Evolutionary conservation across 768 basidiomycete species (phyloP).

Genomic region (Rhodotorula sphaerocarpa): DNA sequence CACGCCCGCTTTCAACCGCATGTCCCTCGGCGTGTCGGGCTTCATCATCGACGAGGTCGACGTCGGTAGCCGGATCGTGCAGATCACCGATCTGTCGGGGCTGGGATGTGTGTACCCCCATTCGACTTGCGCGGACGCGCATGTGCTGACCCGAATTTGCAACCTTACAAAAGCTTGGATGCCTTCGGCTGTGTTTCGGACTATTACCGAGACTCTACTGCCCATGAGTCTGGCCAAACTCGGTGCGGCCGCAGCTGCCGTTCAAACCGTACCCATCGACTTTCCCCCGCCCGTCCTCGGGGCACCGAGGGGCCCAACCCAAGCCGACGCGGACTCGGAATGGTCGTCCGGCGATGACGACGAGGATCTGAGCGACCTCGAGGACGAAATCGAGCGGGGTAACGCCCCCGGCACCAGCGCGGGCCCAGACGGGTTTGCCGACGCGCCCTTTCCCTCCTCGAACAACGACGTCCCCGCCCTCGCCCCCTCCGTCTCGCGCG

Average conservation of each 20-base stretch:
- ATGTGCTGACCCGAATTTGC: too few relatives aligned
- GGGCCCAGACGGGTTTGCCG: neutral
- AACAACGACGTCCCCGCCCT: neutral
- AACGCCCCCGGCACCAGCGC: neutral
- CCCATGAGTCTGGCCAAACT: constrained; percentile 37
- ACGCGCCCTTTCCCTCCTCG: neutral
- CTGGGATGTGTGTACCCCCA: constrained; percentile 28
- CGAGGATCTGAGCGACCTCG: neutral
- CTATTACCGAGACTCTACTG: constrained; percentile 35
- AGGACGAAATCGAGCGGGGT: neutral
- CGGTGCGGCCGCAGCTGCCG: constrained; percentile 18
- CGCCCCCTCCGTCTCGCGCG: constrained; percentile 15
- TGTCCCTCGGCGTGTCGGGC: constrained; percentile 33
- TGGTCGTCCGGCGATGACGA: neutral
- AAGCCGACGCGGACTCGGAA: neutral
- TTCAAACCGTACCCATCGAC: constrained; percentile 1
- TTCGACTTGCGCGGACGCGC: neutral
- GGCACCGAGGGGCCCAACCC: neutral
- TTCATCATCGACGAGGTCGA: constrained; percentile 35
- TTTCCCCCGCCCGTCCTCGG: constrained; percentile 36
- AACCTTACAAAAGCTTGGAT: too few relatives aligned
- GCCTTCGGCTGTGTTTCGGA: constrained; percentile 25
- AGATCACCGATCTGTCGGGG: constrained; percentile 36
- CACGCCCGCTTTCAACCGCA: constrained; percentile 32
- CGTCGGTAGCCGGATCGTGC: constrained; percentile 27